A percentile compares a stretch with the other conserved stretches of the same genome.
phyloP scores from a whole-genome alignment of 345 rosid species.

The Salix viminalis region DNA sequence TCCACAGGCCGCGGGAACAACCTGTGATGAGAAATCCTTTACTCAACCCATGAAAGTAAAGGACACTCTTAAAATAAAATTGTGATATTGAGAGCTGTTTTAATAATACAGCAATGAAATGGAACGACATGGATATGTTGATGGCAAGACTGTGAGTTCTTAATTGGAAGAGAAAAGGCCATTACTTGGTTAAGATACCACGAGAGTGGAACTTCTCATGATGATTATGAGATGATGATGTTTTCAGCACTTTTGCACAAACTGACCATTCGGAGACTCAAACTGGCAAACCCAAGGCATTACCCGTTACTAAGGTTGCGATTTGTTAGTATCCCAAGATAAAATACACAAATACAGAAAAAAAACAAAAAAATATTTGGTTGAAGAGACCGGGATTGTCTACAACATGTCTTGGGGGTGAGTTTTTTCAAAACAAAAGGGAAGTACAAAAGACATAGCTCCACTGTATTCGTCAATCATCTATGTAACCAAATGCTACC shows the following conservation, averaged over 20 bases:
- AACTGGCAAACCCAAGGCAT: too few relatives aligned
- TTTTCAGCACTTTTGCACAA: not conserved
- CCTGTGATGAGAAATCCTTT: not conserved
- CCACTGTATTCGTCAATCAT: too few relatives aligned
- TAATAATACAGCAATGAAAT: not conserved
- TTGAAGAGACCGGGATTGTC: too few relatives aligned
- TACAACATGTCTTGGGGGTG: too few relatives aligned
- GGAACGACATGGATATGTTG: not conserved
- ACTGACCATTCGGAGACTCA: not conserved
- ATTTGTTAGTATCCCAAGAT: too few relatives aligned
- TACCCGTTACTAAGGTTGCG: too few relatives aligned
- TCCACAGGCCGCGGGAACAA: not conserved
- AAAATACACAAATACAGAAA: too few relatives aligned
- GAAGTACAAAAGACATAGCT: too few relatives aligned
- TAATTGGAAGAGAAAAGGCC: not conserved
- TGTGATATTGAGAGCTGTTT: not conserved
- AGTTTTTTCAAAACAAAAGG: too few relatives aligned
- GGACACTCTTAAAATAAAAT: constrained; percentile 1
- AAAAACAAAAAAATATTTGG: too few relatives aligned
- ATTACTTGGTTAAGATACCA: too few relatives aligned
- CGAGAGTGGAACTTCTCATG: not conserved
- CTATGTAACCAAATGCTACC: not conserved
- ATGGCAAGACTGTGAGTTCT: not conserved
- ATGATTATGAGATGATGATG: not conserved
- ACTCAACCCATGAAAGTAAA: not conserved